phyloP scores from a whole-genome alignment of 768 basidiomycete genomes.

The Cystofilobasidium ferigula region DNA sequence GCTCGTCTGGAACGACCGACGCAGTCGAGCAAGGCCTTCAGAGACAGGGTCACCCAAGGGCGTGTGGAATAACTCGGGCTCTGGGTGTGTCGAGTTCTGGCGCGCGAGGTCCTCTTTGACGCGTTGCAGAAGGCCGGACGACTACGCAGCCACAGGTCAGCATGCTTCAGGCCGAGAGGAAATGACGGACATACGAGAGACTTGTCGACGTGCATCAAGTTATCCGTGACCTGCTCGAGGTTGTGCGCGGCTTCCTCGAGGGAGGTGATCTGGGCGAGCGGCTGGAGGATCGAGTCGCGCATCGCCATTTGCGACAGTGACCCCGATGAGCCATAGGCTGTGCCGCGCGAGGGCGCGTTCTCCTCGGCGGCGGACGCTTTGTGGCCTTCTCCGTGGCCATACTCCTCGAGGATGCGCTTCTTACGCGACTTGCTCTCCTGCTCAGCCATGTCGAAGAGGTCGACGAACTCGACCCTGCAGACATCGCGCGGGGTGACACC shows the following conservation, averaged over 20 bases:
- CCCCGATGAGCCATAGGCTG: neutral
- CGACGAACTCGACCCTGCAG: constrained; percentile 9
- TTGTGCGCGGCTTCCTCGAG: neutral
- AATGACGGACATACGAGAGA: neutral
- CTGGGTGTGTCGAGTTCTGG: constrained; percentile 9
- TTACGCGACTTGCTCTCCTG: neutral
- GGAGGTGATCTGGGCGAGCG: constrained; percentile 3
- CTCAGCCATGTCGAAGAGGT: constrained; percentile 2
- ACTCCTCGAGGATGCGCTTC: neutral
- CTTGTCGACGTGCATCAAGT: constrained; percentile 12
- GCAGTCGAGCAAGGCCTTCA: constrained; percentile 4
- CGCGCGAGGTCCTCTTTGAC: constrained; percentile 15
- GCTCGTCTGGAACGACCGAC: constrained; percentile 6
- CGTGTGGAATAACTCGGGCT: neutral
- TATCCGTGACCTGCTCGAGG: constrained; percentile 13
- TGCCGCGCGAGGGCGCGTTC: neutral
- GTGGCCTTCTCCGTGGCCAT: neutral
- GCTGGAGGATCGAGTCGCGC: constrained; percentile 16
- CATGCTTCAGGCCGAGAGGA: neutral
- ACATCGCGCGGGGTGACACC: constrained; percentile 17
- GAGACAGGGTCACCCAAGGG: neutral
- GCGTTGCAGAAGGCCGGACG: constrained; percentile 6
- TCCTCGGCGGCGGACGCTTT: neutral
- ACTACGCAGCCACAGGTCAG: constrained; percentile 3
- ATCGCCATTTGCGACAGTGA: neutral